A percentile compares a stretch with the other conserved stretches of the same genome.
These are phyloP conservation scores for Lactarius vividus DNA, from an alignment of 768 basidiomycete genomes.

Conservation along the genomic window DNA sequence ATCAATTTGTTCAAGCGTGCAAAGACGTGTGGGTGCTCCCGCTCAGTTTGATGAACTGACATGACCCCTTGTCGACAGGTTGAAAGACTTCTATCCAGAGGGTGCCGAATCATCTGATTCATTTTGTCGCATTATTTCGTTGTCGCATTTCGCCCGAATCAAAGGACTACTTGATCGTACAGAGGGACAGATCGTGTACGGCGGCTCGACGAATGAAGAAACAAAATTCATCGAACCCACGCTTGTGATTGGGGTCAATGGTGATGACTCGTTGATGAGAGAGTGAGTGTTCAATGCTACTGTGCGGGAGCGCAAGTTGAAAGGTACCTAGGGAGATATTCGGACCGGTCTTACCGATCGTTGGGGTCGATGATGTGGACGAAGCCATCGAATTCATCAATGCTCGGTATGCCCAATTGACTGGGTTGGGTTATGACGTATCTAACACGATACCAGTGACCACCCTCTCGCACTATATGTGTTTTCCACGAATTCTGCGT, in stretches of 20 bases:
- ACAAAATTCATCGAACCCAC: slow-evolving; percentile 69
- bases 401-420: slow-evolving; percentile 38
- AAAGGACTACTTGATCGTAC: slow-evolving; percentile 62
- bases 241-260: slow-evolving; percentile 58
- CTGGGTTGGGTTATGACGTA: not conserved
- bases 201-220: slow-evolving; percentile 59
- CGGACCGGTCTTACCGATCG: slow-evolving; percentile 74
- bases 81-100: slow-evolving; percentile 54
- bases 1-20: slow-evolving; percentile 40
- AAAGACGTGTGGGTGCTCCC: slow-evolving; percentile 40
- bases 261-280: slow-evolving; percentile 70
- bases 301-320: not conserved
- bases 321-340: slow-evolving; percentile 64
- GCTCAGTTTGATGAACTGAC: not conserved
- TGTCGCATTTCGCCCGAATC: slow-evolving; percentile 55
- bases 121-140: slow-evolving; percentile 51
- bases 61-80: slow-evolving; percentile 34
- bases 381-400: slow-evolving; percentile 71
- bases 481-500: slow-evolving; percentile 57
- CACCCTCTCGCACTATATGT: slow-evolving; percentile 77
- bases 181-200: slow-evolving; percentile 60
- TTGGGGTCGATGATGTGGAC: slow-evolving; percentile 68
- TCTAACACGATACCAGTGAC: slow-evolving; percentile 43
- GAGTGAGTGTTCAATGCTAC: slow-evolving; percentile 47
- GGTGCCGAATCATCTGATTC: slow-evolving; percentile 44